These are phyloP conservation scores for Aureobasidium sp. DNA, from an alignment of 2,329 filamentous ascomycete species.

Conservation along the genomic window DNA sequence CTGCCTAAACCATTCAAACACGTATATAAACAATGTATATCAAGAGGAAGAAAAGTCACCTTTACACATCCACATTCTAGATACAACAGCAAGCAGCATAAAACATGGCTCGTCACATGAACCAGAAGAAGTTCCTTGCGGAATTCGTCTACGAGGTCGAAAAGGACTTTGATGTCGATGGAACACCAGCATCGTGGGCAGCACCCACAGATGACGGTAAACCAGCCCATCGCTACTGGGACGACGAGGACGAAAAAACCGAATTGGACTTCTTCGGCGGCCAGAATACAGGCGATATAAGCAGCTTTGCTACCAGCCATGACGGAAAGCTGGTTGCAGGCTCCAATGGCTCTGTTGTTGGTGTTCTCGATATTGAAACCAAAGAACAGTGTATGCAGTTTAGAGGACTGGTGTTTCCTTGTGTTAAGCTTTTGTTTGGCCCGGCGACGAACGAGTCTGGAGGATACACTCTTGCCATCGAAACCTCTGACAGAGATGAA, in stretches of 20 bases:
- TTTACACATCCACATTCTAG: neutral
- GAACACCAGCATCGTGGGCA: neutral
- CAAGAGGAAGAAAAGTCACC: neutral
- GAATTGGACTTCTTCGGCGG: neutral
- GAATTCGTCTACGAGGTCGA: neutral
- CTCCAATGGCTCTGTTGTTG: neutral
- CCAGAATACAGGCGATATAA: neutral
- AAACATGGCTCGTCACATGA: neutral
- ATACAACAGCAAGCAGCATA: neutral
- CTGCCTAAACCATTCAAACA: neutral
- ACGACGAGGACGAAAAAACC: neutral
- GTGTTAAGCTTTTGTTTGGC: neutral
- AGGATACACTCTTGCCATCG: neutral
- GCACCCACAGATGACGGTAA: neutral
- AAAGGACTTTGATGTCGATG: neutral
- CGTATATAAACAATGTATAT: neutral
- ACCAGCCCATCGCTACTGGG: neutral
- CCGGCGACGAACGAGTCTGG: neutral
- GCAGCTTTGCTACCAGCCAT: neutral
- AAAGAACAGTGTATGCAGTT: neutral
- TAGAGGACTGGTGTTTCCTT: neutral
- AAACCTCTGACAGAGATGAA: neutral
- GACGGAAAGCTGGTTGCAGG: neutral
- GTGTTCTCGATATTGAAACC: neutral
- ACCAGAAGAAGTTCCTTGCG: neutral